Evolutionary conservation across 164 flowering plant genomes (phyloP), one percentile per base, ranked within the genome.

Genomic region (Dillenia suffruticosa): DNA sequence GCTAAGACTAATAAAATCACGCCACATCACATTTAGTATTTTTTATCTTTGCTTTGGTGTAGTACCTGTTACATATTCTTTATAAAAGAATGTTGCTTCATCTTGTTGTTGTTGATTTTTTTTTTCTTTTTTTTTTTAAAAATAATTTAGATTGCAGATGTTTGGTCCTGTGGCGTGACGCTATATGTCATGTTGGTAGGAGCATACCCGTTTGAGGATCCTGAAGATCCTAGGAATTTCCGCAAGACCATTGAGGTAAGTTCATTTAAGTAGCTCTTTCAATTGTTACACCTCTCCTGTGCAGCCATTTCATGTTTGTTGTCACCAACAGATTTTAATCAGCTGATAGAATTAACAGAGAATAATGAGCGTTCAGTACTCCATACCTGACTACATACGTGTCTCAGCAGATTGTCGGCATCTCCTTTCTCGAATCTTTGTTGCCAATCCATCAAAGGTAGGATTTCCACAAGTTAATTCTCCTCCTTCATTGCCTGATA

Each of bases 101-200:
- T 32, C 40, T 32, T 32, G 40, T 32, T 32, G 40, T 32, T 19
- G 22, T 19, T 19, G 22, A 1, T 19, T 19, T 19, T 19, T 19
- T 19, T 19, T 19, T 19, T 19, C 1, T 19, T 19, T 19, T 19
- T 19, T 15, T 19, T 53, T 46, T 17, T 63, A 17, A 50, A 32
- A 51, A 19, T 19, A 19, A 10, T 54, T 65, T 64, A 86, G 92
- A 79, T 84, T 71, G 81, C 91, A 60, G 91, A 86, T 80, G 91
- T 86, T 53, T 86, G 91, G 91, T 86, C 91, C 5, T 81, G 86
- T 71, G 92, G 88, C 8, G 92, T 86, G 61, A 86, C 88, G 2
- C 65, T 84, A 14, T 86, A 84, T 62, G 92, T 86, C 53, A 86
- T 86, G 89, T 54, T 86, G 65, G 85, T 86, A 1, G 92, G 92